These are phyloP conservation scores for Eucalyptus pumila DNA, from an alignment of 345 rosid genomes.

Conservation along the genomic window DNA sequence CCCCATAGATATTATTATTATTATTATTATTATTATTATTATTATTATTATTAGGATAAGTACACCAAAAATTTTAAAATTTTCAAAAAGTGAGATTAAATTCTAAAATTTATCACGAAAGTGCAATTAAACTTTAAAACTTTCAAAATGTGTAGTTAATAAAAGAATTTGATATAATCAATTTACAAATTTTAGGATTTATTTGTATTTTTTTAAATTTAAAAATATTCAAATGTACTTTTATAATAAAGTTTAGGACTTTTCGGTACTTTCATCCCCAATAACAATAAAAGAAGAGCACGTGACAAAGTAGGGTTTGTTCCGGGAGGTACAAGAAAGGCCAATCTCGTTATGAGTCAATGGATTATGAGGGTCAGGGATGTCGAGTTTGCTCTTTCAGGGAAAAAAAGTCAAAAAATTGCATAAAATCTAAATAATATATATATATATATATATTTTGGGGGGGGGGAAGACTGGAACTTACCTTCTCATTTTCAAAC, in stretches of 20 bases:
- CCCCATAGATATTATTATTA: background rate
- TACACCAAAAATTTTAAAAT: no score
- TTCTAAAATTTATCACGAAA: no score
- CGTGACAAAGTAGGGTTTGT: background rate
- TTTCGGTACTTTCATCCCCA: no score
- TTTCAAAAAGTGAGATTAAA: no score
- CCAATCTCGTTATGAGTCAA: background rate
- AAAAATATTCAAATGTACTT: no score
- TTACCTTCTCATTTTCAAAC: background rate
- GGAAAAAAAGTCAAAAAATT: background rate
- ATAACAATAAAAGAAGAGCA: background rate
- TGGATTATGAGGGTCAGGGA: background rate
- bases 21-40: background rate
- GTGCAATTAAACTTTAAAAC: rapidly evolving
- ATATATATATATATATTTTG: no score
- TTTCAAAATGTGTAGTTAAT: no score
- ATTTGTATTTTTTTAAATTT: no score
- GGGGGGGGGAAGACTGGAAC: background rate
- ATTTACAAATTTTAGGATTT: no score
- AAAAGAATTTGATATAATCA: no score
- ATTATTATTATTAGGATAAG: background rate
- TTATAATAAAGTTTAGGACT: no score
- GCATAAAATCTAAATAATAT: background rate
- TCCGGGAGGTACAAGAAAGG: background rate
- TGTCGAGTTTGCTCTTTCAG: background rate